Evolutionary conservation across 2,329 filamentous ascomycete genomes (phyloP), one percentile per base, ranked within the genome.

Genomic region (Zopfia rhizophila): DNA sequence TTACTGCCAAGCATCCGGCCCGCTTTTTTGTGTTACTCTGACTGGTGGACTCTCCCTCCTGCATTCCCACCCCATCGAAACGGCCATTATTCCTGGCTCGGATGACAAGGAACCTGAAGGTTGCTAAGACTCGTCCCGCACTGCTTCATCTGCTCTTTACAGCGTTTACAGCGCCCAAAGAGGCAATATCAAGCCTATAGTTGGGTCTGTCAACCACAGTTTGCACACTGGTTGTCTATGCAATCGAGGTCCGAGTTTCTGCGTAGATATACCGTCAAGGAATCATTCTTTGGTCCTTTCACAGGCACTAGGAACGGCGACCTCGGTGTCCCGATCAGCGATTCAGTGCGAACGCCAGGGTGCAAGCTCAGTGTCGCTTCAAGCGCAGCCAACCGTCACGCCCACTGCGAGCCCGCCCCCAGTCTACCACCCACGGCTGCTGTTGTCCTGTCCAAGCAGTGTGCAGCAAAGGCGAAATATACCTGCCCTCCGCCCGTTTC

Each of bases 401-500:
- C 6, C 7, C 14, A n/a, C 5, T 18, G 7, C 19, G 16, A 13
- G 7, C 58, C 33, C 45, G 38, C 38, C 53, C 51, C 53, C 54
- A 48, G 48, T 51, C 51, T 47, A 51, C 55, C 52, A 50, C 47
- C 48, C 53, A 50, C 42, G 48, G 31, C 48, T 50, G 56, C 48
- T 53, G 58, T 35, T 19, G 13, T 55, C 54, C 61, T 55, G 48
- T 38, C 41, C 37, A 29, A 29, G 27, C 27, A 12, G 27, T 16
- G 16, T 13, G 5, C 27, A 12, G 27, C 11, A 25, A 33, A 36
- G 19, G 22, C 60, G 55, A 67, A 66, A 68, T 67, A 70, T 63
- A 66, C 60, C 59, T 61, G 60, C 60, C 60, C 58, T 61, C 62
- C 62, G 59, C 64, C 63, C 66, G 66, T 69, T 69, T 65, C 62